Evolutionary conservation across 441 rosid genomes (phyloP), one percentile per base, ranked within the genome.

Genomic region (Rhodomyrtus psidioides): DNA sequence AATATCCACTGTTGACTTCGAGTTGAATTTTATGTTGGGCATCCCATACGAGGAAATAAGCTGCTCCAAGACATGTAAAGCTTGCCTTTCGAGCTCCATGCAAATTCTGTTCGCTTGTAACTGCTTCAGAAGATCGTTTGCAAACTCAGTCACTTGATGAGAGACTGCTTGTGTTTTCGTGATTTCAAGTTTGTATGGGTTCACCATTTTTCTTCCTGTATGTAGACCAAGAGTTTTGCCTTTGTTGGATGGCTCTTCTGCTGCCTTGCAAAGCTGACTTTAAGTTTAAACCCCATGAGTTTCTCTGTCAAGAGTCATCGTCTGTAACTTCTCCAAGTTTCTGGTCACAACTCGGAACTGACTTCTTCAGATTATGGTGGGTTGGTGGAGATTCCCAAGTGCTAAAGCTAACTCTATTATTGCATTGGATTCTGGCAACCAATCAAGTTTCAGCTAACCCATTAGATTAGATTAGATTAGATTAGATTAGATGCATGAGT

Each of bases 1-100:
- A 90, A 93, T 85, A 56, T 82, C 57, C 23, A 56, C 62, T 27
- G 81, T 84, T 84, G 34, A 87, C 82, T 86, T 87, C 86, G 85
- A 46, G 49, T 93, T 89, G 88, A 87, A 84, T 84, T 57, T 89
- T 87, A 82, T 82, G 83, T 83, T 75, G 84, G 87, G 56, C 57
- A 74, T 86, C 57, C 84, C 87, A 84, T 57, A 88, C 88, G 84
- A 89, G 90, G 87, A 89, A 94, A 95, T 95, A 96, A 95, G 93
- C 89, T 87, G 92, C 92, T 91, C 88, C 55, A 70, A 89, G 93
- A 90, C 95, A 87, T 82, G 74, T 82, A 84, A 90, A 90, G 85
- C 89, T 81, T 87, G 84, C 74, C 86, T 86, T 87, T 87, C 51
- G 86, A 84, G 88, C 90, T 84, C 84, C 56, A 85, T 46, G 84